Evolutionary conservation across 2,329 filamentous ascomycete species (phyloP), one percentile per base, ranked within the genome.

Genomic region (Trichoderma pleuroti): DNA sequence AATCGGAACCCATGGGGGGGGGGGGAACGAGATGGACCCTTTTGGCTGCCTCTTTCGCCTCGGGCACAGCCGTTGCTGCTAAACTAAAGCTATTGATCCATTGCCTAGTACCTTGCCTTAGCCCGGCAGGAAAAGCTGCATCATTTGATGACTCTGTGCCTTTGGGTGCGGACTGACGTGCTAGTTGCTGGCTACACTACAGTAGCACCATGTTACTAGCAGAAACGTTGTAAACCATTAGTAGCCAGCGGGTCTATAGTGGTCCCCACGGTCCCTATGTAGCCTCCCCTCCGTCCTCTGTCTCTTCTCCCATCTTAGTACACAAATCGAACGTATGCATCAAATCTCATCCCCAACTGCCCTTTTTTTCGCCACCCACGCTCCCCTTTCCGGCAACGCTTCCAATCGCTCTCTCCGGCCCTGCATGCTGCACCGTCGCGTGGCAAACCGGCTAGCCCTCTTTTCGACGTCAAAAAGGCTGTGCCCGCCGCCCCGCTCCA

Each of bases 31-130:
- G n/a, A n/a, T n/a, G 4, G n/a, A 11, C 34, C 61, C 52, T 16
- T 54, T 57, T 57, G 63, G 63, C 63, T 66, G 63, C 63, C 63
- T 66, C 63, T 57, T 66, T 28, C 52, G 32, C 24, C 32, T 26
- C 34, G 32, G 63, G 49, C 49, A 57, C 32, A 36, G 24, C 32
- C 34, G 63, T 56, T 54, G 32, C 32, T 21, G 46, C 56, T 34
- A 34, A 12, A 28, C 30, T 34, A 42, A n/a, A 10, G 9, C 39
- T 42, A 42, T n/a, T n/a, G n/a, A n/a, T 42, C 36, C 36, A 42
- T 42, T 42, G 10, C 39, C 39, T 42, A 42, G 39, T 42, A 14
- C 46, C 46, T 52, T 52, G 46, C 46, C 46, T 52, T 52, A 52
- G 46, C 11, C 46, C 46, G n/a, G 46, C 46, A 49, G 46, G 9